Evolutionary conservation across 75 land plant species (phyloP), one percentile per base, ranked within the genome.

Genomic region (Cupressus sempervirens): DNA sequence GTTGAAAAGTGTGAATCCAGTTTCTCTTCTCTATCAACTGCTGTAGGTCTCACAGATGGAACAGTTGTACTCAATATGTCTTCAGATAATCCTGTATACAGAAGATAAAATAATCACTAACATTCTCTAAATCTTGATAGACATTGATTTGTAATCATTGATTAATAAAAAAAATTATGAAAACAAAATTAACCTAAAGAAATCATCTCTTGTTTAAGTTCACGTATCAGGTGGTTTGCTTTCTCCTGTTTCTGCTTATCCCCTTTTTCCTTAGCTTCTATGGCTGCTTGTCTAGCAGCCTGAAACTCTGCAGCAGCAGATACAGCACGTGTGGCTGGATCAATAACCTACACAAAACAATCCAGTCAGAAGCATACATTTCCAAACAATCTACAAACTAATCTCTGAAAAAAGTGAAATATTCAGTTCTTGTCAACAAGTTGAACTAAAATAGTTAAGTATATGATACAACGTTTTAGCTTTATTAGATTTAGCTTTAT

Each of bases 221-320:
- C 91, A 46, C 93, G 87, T 82, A 97, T 96, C 23, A 89, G 79
- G n/a, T 84, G 82, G 43, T 95, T 93, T n/a, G 92, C 91, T 54
- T 84, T 40, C 73, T 88, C 88, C 88, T 97, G 96, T 46, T 87
- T 88, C 82, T 93, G 88, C 83, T 91, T 95, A 86, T 96, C 96
- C 40, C 91, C 88, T 87, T 88, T 90, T 34, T 88, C 90, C 83
- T 97, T 97, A 32, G 98, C 99, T 56, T 86, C 90, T 52, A 89
- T n/a, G 76, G 98, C 99, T 85, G 91, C 93, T 83, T 85, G 76
- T 81, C 94, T 92, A 84, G 98, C 98, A 82, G 84, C 85, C 36
- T 89, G 90, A 80, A 93, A 94, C 40, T 94, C 96, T 86, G 83
- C 58, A 46, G 85, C 91, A 84, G 92, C 88, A 80, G 93, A 83